A percentile compares a stretch with the other conserved stretches of the same genome.
Conservation (phyloP, 1,284 basidiomycete genomes). For the Garcileccinum viscosum region DNA sequence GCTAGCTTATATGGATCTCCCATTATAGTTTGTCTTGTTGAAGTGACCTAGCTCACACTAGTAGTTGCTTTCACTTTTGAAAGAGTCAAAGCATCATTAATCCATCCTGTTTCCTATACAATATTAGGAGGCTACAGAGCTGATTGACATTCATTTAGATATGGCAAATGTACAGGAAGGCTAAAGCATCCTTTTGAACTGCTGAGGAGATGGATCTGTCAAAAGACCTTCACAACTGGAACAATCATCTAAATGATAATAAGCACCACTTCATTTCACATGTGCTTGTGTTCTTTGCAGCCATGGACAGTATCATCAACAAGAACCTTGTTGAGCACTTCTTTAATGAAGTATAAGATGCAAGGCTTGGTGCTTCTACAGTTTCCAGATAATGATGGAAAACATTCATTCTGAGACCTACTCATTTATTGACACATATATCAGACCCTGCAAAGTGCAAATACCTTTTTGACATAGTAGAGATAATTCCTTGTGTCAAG, state of each 20-base stretch:
- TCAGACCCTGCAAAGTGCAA: constrained; percentile 87
- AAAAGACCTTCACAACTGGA: constrained; percentile 93
- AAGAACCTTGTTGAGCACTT: constrained; percentile 97
- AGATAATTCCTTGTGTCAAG: constrained; percentile 92
- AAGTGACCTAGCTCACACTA: too few species aligned
- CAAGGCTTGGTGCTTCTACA: constrained; percentile 98
- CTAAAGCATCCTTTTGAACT: constrained; percentile 95
- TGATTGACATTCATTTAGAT: constrained; percentile 59
- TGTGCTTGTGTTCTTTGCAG: constrained; percentile 96
- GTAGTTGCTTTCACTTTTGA: too few species aligned
- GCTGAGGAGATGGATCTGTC: constrained; percentile 98
- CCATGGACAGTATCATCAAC: constrained; percentile 98
- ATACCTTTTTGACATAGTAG: constrained; percentile 92
- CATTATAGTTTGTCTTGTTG: too few species aligned
- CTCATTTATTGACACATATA: constrained; percentile 98
- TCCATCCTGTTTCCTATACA: constrained; percentile 96
- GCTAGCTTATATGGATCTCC: too few species aligned
- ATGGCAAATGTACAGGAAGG: constrained; percentile 97
- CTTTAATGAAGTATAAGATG: constrained; percentile 91
- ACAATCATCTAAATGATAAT: constrained; percentile 89
- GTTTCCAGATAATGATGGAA: constrained; percentile 99
- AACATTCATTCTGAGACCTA: constrained; percentile 98
- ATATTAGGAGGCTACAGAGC: constrained; percentile 74
- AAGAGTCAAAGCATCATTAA: constrained; percentile 78
- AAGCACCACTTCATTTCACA: constrained; percentile 97